Evolutionary conservation across 163 green algal genomes (phyloP).

Genomic region (Volvox carteri): DNA sequence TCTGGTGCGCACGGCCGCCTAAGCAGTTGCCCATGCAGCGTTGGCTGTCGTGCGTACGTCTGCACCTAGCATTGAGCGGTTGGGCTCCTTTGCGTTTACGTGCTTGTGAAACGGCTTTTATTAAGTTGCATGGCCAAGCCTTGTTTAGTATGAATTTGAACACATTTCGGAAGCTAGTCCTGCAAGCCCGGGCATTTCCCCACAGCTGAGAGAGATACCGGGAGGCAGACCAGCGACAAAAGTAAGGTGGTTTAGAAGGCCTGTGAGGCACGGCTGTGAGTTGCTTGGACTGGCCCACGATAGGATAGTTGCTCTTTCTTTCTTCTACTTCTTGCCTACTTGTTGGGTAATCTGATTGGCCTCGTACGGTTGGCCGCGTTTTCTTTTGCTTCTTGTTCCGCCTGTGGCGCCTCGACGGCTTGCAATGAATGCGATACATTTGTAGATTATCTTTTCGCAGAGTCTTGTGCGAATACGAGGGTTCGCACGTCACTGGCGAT

Average conservation of each 20-base stretch:
- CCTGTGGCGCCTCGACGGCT: background rate
- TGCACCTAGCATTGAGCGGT: conserved; percentile 12
- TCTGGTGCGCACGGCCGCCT: background rate
- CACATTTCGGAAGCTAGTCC: conserved; percentile 17
- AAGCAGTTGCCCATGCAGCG: conserved; percentile 18
- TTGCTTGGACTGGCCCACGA: background rate
- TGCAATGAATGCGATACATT: conserved; percentile 18
- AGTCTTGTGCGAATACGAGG: background rate
- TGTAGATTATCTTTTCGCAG: conserved; percentile 13
- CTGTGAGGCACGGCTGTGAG: background rate
- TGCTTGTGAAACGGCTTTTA: background rate
- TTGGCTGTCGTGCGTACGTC: conserved; percentile 5
- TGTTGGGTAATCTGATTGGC: too few relatives aligned
- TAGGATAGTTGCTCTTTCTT: conserved; percentile 27
- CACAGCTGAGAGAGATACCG: conserved; percentile 32
- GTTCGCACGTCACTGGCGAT: background rate
- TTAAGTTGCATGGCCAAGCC: background rate
- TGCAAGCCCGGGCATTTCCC: conserved; percentile 1
- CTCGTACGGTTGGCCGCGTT: background rate
- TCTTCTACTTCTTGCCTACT: background rate
- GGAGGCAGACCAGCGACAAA: background rate
- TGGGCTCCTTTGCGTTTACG: background rate
- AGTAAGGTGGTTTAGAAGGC: background rate
- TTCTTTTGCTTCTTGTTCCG: background rate
- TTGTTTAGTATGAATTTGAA: background rate